Conservation (phyloP, 306 rosid genomes). For the Vicia faba region DNA sequence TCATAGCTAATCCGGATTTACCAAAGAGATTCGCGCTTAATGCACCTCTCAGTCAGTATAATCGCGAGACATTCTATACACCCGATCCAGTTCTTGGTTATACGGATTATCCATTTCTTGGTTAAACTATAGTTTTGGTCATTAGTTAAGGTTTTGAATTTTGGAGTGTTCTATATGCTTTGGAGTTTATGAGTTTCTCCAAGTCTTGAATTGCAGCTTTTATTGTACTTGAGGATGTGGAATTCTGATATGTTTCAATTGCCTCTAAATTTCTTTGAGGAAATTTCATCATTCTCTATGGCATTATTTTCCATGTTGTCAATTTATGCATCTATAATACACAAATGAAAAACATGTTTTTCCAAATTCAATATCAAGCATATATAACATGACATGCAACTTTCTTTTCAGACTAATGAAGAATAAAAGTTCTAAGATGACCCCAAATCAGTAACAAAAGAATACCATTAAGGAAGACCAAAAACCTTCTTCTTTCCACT, state of each 20-base stretch:
- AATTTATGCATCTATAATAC: neutral
- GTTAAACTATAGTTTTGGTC: neutral
- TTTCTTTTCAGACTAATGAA: too few relatives aligned
- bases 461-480: too few relatives aligned
- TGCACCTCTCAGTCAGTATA: constrained; percentile 26
- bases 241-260: neutral
- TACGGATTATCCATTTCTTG: constrained; percentile 20
- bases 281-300: neutral
- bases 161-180: neutral
- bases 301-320: neutral
- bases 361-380: too few relatives aligned
- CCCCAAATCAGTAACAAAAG: too few relatives aligned
- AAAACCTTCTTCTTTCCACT: too few relatives aligned
- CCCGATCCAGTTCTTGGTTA: constrained; percentile 26
- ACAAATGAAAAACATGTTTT: neutral
- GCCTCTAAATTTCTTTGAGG: neutral
- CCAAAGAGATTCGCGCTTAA: constrained; percentile 14
- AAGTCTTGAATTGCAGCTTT: neutral
- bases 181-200: neutral
- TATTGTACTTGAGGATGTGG: neutral
- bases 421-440: too few relatives aligned
- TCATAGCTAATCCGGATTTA: constrained; percentile 29
- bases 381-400: too few relatives aligned
- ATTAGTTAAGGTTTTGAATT: neutral
- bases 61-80: constrained; percentile 9